Base-by-base conservation (phyloP, 306 rosid species). In the Phaseolus lunatus region DNA sequence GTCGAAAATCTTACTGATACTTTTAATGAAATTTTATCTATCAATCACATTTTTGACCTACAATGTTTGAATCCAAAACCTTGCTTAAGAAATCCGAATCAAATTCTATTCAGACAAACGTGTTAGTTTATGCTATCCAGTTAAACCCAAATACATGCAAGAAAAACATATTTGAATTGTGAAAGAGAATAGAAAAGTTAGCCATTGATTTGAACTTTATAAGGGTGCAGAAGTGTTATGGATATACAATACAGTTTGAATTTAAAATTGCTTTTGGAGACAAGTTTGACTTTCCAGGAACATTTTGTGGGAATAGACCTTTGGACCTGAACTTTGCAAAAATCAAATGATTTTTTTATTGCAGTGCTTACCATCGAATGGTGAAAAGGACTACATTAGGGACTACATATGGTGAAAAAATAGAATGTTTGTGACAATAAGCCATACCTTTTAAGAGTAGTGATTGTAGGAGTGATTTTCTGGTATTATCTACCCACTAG, bases 61-160 rank as follows among this genome's bases (percentile, higher is more conserved):
- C 35, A 31, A 31, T 3, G 7, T 31, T 31, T 31, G 35, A 31
- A 31, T 31, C 35, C 7, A 31, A 5, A 31, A 31, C 6, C 35
- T 3, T 5, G 35, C 7, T 31, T 4, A 31, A 31, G 7, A 31
- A 31, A 31, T 31, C 35, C 35, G 5, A 5, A 31, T 31, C 35
- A 0, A 31, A 7, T 31, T n/a, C n/a, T n/a, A n/a, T n/a, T n/a
- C 7, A 31, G 35, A 1, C 0, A 31, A 4, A 31, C 35, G 4
- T 31, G 35, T 31, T 31, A 31, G 35, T 31, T 31, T 58, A 31
- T 18, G 29, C 16, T 52, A 35, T 82, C 56, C 27, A 54, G 9
- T 71, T 66, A 59, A 73, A 50, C 20, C 49, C 52, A 9, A 62
- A 44, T 68, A 26, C 29, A 24, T 78, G 68, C 73, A 73, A 52